Evolutionary conservation across 2,329 filamentous ascomycete genomes (phyloP), one percentile per base, ranked within the genome.

Genomic region (Curvularia sp.): DNA sequence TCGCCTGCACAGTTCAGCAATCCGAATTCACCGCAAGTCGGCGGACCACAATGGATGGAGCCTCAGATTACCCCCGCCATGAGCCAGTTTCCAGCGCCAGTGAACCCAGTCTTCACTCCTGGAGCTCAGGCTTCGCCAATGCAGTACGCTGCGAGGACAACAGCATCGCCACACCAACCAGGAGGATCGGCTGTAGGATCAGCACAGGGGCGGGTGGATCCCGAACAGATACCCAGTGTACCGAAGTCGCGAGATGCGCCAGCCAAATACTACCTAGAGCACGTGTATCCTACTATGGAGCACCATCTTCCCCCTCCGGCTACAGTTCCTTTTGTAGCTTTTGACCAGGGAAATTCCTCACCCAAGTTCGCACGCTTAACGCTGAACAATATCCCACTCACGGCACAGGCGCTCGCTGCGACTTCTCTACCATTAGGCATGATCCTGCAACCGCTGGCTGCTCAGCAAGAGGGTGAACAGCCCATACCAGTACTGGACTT

Each of bases 241-340:
- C 93, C 95, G 12, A 80, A 89, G 67, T 91, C 93, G 68, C 87
- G 95, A 80, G 95, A 99, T 77, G 79, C 86, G 7, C 84, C 91
- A 7, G 91, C 95, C 65, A 88, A 90, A 64, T 90, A 93, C 80
- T 99, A 94, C 75, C 85, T 96, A 68, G 87, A 84, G 67, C 91
- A 97, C 76, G 84, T 96, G 50, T 98, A 97, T 76, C 93, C 94
- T 18, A 99, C 95, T 3, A 96, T 98, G 80, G 94, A 98, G 79
- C 91, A 91, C 58, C 93, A 97, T 74, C 84, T 97, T 2, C 93
- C 95, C 10, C 95, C 95, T 46, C 93, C 95, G 2, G 91, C 93
- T 13, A 87, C 90, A 5, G 85, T 95, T 21, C 93, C 95, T 2
- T 98, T 95, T 72, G 90, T 97, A 36, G 91, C 93, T n/a, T 91